These are phyloP conservation scores for Coleophoma crateriformis DNA, from an alignment of 2,329 filamentous ascomycete genomes.

Conservation along the genomic window DNA sequence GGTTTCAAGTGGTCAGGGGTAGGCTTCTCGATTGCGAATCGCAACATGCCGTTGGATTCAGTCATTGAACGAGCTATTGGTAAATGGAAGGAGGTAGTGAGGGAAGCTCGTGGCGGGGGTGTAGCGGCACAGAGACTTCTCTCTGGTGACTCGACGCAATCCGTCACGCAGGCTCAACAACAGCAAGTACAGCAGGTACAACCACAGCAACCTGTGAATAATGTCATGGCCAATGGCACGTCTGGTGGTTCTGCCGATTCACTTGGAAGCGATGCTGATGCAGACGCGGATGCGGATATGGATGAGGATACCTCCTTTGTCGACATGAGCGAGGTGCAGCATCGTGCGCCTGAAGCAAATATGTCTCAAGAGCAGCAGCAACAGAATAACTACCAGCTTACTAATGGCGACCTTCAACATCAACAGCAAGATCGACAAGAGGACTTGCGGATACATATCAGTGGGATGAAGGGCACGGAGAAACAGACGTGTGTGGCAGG, in stretches of 20 bases:
- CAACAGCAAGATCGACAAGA: background rate
- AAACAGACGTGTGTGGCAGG: background rate
- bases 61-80: slow-evolving; percentile 50
- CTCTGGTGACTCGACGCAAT: slow-evolving; percentile 13
- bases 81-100: slow-evolving; percentile 56
- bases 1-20: slow-evolving; percentile 34
- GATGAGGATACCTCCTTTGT: slow-evolving; percentile 48
- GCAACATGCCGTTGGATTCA: slow-evolving; percentile 44
- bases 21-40: slow-evolving; percentile 44
- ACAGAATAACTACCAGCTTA: background rate
- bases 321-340: slow-evolving; percentile 33
- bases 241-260: background rate
- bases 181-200: background rate
- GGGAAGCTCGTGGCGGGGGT: slow-evolving; percentile 41
- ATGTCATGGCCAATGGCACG: slow-evolving; percentile 2
- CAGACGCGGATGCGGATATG: slow-evolving; percentile 35
- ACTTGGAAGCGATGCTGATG: slow-evolving; percentile 17
- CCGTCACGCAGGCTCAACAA: background rate
- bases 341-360: background rate
- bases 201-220: background rate
- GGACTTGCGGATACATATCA: background rate
- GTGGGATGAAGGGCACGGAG: background rate
- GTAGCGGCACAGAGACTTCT: slow-evolving; percentile 46
- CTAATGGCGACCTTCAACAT: background rate
- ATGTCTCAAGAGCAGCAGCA: background rate